Conservation (phyloP, 805 yeast genomes). For the Danielia reshetovae region DNA sequence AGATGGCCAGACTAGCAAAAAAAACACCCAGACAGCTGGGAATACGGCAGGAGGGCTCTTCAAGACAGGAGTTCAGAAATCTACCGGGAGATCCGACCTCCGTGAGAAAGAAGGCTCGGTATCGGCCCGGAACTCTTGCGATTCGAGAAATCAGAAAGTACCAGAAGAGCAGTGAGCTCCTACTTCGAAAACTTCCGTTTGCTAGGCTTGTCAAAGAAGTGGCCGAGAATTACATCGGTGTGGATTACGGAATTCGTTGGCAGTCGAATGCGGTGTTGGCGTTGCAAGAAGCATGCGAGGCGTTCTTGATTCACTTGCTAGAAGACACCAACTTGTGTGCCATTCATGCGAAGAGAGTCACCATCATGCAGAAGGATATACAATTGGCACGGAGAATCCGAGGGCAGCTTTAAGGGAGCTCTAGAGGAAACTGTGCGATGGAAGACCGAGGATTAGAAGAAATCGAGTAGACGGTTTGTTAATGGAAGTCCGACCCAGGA, state of each 20-base stretch:
- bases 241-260: conserved; percentile 64
- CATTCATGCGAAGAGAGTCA: conserved; percentile 76
- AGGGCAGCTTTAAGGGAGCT: conserved; percentile 41
- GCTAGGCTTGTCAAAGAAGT: conserved; percentile 74
- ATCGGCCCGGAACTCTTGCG: conserved; percentile 64
- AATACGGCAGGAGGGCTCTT: no score
- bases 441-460: neutral
- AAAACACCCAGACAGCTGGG: neutral
- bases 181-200: conserved; percentile 71
- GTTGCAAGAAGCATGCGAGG: conserved; percentile 78
- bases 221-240: conserved; percentile 54
- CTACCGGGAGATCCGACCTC: conserved; percentile 53
- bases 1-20: neutral
- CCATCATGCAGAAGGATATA: conserved; percentile 80
- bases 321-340: conserved; percentile 80
- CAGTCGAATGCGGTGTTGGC: conserved; percentile 75
- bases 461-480: no score
- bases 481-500: no score
- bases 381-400: conserved; percentile 76
- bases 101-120: conserved; percentile 35
- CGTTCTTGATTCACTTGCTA: conserved; percentile 64
- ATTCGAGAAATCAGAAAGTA: conserved; percentile 63
- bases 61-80: conserved; percentile 29
- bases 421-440: no score
- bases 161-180: conserved; percentile 64